These are phyloP conservation scores for Aspergillus baeticus DNA, from an alignment of 495 filamentous ascomycete species.

Conservation along the genomic window DNA sequence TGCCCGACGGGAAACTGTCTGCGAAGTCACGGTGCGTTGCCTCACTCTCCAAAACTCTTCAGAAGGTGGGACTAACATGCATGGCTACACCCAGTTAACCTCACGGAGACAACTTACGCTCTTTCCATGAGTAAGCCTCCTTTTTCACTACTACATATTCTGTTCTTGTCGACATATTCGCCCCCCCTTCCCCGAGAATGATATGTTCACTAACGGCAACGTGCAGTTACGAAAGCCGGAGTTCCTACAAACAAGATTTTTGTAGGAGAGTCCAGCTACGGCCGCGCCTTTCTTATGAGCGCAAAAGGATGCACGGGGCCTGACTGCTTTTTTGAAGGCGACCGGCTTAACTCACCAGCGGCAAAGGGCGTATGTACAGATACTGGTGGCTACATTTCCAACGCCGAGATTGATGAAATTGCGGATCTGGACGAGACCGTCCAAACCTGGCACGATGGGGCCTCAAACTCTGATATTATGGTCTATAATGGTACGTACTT, in stretches of 20 bases:
- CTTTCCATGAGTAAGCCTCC: slow-evolving; percentile 31
- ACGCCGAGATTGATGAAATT: slow-evolving; percentile 17
- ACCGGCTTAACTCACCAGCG: slow-evolving; percentile 8
- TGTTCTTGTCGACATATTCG: too few relatives aligned
- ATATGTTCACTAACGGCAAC: too few relatives aligned
- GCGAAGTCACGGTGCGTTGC: slow-evolving; percentile 23
- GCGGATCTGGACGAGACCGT: neutral
- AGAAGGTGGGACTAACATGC: too few relatives aligned
- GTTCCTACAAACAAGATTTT: slow-evolving; percentile 39
- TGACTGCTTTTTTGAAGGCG: neutral
- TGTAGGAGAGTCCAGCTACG: slow-evolving; percentile 38
- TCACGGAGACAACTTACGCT: slow-evolving; percentile 37
- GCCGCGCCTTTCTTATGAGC: slow-evolving; percentile 6
- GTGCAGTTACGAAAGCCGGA: slow-evolving; percentile 49
- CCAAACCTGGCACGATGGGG: slow-evolving; percentile 5
- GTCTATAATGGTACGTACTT: slow-evolving; percentile 27
- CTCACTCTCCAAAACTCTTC: too few relatives aligned
- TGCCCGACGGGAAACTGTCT: slow-evolving; percentile 41
- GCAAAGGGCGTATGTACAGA: slow-evolving; percentile 11
- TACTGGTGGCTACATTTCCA: slow-evolving; percentile 28
- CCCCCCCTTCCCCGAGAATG: too few relatives aligned
- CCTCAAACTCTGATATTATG: slow-evolving; percentile 33
- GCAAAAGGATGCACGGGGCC: slow-evolving; percentile 7
- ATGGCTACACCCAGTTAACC: slow-evolving; percentile 30
- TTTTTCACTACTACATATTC: too few relatives aligned